Evolutionary conservation across 352 stramenopile genomes (phyloP), one percentile per base, ranked within the genome.

Genomic region (Pythium sukuiense): DNA sequence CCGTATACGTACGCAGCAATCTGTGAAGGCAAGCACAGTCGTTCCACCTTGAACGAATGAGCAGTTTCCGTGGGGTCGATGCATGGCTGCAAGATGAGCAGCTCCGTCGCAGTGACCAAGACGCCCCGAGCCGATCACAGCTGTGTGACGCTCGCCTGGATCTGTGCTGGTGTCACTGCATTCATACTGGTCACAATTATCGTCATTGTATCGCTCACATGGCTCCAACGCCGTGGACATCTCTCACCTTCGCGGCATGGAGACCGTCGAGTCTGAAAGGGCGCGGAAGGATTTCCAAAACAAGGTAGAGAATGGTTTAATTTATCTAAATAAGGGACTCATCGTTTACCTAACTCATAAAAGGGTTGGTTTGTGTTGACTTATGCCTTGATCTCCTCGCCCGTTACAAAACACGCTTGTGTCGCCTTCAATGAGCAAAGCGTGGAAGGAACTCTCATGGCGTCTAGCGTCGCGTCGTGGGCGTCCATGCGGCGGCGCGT

Each of bases 31-130:
- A 12, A 60, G 54, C 18, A 35, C 33, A n/a, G 35, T 49, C 33
- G 14, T 3, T 2, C 18, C 33, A 35, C n/a, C 45, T 8, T 29
- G 45, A 30, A 11, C 16, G n/a, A 85, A 39, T 11, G 61, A 53
- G 41, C 75, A 85, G 43, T 83, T 26, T 3, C 63, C 67, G 63
- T 74, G 79, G 4, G 75, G 75, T 1, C 73, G 77, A 60, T 83
- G 79, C 27, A 85, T 49, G 11, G 77, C 67, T 18, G 75, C 68
- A 2, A 33, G 12, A 3, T 29, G 59, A 16, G 37, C 64, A 16
- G 62, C 55, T 30, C 77, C 77, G 32, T 85, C 76, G 12, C 76
- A 30, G 39, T 69, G 67, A 0, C 77, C 77, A 61, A 75, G 66
- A 6, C 55, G 66, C 11, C 72, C 72, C 27, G 48, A 71, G 1